Evolutionary conservation across 1,284 basidiomycete species (phyloP), one percentile per base, ranked within the genome.

Genomic region (Heterobasidion occidentale): DNA sequence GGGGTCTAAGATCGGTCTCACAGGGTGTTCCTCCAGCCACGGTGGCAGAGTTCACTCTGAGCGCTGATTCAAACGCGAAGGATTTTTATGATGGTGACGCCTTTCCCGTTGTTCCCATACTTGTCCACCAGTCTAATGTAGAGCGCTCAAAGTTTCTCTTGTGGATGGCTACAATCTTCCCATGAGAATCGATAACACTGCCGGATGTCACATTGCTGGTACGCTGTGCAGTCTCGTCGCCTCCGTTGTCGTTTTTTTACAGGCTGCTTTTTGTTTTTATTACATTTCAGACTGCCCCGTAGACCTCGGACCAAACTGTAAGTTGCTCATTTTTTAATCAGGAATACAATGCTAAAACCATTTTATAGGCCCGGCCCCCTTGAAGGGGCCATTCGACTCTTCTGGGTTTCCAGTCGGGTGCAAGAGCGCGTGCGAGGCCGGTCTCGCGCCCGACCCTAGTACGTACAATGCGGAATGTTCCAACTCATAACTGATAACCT

Each of bases 401-500:
- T 65, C 68, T 35, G 83, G 83, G 6, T 71, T 71, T 65, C 74
- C 74, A 6, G 74, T 81, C 33, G 83, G 81, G 7, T 84, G 83
- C 72, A 77, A 76, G 65, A 79, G 76, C 52, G 79, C 84, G 2
- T 87, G 84, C 66, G 61, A 67, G 1, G 81, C 81, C 12, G 80
- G 82, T 61, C 68, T 84, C 35, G 67, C 67, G 58, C 69, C 68
- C 20, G 74, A 79, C 62, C 75, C 71, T 49, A 36, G 74, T 74
- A 60, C n/a, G 68, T 63, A 5, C 19, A 9, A 15, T 33, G 19
- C 34, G 7, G 15, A 8, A 35, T 35, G 15, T 6, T 19, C 45
- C 19, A 14, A 15, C 12, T 45, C 36, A 46, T 12, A 49, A 12
- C 14, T 50, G 6, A 38, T 14, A 36, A n/a, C 20, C 17, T 46